A percentile compares a stretch with the other conserved stretches of the same genome.
Evolutionary conservation across 2,329 filamentous ascomycete genomes (phyloP).

Genomic region (Bisporella sp.): DNA sequence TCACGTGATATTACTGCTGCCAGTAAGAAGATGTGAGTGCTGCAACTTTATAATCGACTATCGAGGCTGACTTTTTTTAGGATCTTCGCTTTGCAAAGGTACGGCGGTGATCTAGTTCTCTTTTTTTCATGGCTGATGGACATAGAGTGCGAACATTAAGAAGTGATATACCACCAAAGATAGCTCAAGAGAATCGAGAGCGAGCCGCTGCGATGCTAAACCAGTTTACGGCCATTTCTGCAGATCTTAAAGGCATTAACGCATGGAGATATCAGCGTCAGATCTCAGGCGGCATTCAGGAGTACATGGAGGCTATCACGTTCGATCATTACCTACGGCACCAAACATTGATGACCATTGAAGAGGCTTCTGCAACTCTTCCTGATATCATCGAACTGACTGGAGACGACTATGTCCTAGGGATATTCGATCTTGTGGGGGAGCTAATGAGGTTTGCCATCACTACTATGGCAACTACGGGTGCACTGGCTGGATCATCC

Average conservation of each 20-base stretch:
- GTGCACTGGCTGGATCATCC: slow-evolving; percentile 32
- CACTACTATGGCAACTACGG: slow-evolving; percentile 69
- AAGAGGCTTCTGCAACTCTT: slow-evolving; percentile 47
- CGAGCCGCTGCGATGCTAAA: slow-evolving; percentile 65
- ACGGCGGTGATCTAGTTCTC: slow-evolving; percentile 11
- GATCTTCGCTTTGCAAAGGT: slow-evolving; percentile 82
- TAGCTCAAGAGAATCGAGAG: slow-evolving; percentile 61
- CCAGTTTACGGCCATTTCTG: slow-evolving; percentile 60
- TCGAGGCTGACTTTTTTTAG: slow-evolving; percentile 35
- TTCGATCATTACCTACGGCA: slow-evolving; percentile 82
- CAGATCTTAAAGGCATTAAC: slow-evolving; percentile 73
- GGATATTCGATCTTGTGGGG: slow-evolving; percentile 87
- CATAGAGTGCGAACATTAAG: slow-evolving; percentile 57
- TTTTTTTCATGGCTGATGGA: slow-evolving; percentile 6
- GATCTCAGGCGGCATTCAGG: slow-evolving; percentile 76
- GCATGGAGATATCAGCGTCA: slow-evolving; percentile 74
- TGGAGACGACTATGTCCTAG: slow-evolving; percentile 80
- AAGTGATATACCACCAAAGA: slow-evolving; percentile 57
- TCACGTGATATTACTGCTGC: slow-evolving; percentile 87
- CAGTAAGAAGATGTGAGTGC: slow-evolving; percentile 87
- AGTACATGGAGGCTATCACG: slow-evolving; percentile 86
- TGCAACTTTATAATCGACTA: neutral
- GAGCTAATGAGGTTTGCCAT: slow-evolving; percentile 97
- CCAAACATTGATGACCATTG: slow-evolving; percentile 65
- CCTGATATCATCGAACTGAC: slow-evolving; percentile 55